These are phyloP conservation scores for Linnemannia hyalina DNA, from an alignment of 192 early-diverging fungal genomes.

Conservation along the genomic window DNA sequence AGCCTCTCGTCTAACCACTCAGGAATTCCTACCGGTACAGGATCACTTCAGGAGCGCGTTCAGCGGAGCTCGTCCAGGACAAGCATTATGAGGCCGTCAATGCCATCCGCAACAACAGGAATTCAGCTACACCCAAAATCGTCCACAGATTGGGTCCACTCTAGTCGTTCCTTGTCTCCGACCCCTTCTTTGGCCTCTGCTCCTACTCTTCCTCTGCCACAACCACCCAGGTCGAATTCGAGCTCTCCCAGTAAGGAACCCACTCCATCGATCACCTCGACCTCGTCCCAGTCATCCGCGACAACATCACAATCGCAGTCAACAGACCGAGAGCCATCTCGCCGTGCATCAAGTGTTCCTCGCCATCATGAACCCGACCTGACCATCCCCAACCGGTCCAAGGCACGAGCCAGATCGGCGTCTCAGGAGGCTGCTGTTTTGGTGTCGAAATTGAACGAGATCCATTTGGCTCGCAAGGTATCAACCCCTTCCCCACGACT, in stretches of 20 bases:
- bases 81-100: constrained; percentile 8
- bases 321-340: not conserved
- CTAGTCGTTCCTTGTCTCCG: constrained; percentile 32
- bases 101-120: not conserved
- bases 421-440: constrained; percentile 33
- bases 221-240: constrained; percentile 32
- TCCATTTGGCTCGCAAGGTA: constrained; percentile 1
- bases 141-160: not conserved
- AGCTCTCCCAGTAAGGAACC: constrained; percentile 17
- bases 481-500: constrained; percentile 24
- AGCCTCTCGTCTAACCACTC: not conserved
- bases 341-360: not conserved
- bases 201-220: constrained; percentile 40
- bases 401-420: constrained; percentile 23
- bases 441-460: constrained; percentile 11
- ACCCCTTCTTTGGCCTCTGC: constrained; percentile 24
- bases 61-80: constrained; percentile 33
- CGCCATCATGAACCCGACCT: constrained; percentile 32
- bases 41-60: constrained; percentile 43
- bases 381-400: constrained; percentile 29
- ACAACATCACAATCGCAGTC: constrained; percentile 9
- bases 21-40: not conserved
- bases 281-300: not conserved
- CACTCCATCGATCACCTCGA: not conserved
- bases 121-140: not conserved